Evolutionary conservation across 768 basidiomycete genomes (phyloP).

Genomic region (Tubosaeta brunneosetosa): DNA sequence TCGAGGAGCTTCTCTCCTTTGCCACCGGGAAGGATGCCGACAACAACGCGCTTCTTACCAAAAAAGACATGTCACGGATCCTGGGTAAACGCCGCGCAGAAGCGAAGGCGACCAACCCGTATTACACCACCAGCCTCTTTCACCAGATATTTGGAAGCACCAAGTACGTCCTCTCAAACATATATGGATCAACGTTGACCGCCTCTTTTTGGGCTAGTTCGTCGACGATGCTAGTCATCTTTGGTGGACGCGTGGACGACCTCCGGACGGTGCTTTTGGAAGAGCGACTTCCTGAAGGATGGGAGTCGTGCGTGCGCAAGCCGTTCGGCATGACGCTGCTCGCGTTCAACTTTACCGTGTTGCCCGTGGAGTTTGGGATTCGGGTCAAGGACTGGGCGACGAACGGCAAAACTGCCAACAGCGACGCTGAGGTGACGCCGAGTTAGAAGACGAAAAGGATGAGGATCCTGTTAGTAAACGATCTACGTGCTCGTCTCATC

Average conservation of each 20-base stretch:
- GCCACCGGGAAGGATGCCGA: conserved; percentile 56
- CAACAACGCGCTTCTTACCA: conserved; percentile 45
- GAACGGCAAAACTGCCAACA: neutral
- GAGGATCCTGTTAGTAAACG: no score
- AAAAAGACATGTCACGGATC: conserved; percentile 55
- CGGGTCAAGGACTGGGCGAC: conserved; percentile 20
- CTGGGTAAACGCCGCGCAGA: conserved; percentile 60
- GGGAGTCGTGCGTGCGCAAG: conserved; percentile 57
- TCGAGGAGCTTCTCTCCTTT: conserved; percentile 54
- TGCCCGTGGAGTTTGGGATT: conserved; percentile 23
- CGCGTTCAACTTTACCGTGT: conserved; percentile 44
- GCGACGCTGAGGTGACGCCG: neutral
- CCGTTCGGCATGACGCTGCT: conserved; percentile 57
- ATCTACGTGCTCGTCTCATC: neutral
- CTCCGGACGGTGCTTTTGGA: conserved; percentile 53
- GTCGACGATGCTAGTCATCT: conserved; percentile 61
- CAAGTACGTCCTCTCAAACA: conserved; percentile 45
- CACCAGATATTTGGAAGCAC: conserved; percentile 67
- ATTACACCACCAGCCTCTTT: conserved; percentile 46
- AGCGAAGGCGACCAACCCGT: conserved; percentile 48
- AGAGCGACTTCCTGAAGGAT: conserved; percentile 66
- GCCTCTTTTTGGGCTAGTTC: conserved; percentile 37
- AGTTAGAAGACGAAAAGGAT: neutral
- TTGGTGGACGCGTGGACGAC: conserved; percentile 60
- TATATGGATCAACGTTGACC: neutral